These are phyloP conservation scores for Fusarium pseudoanthophilum DNA, from an alignment of 2,329 filamentous ascomycete genomes.

Conservation along the genomic window DNA sequence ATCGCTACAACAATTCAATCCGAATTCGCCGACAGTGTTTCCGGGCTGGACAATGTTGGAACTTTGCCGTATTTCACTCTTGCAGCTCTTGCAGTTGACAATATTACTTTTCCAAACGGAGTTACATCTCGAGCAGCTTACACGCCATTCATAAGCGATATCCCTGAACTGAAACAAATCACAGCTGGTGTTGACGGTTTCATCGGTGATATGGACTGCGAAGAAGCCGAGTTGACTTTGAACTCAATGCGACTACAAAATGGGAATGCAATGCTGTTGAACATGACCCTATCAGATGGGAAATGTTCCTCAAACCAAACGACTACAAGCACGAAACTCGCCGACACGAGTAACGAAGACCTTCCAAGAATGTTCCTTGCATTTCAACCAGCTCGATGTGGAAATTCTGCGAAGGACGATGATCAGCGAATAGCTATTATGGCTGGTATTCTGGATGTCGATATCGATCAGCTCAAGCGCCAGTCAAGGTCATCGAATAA, in stretches of 20 bases:
- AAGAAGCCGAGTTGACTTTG: slow-evolving; percentile 42
- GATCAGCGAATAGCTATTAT: slow-evolving; percentile 41
- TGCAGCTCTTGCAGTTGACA: slow-evolving; percentile 46
- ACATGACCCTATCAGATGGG: slow-evolving; percentile 44
- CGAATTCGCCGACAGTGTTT: slow-evolving; percentile 45
- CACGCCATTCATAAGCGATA: slow-evolving; percentile 46
- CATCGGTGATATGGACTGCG: slow-evolving; percentile 47
- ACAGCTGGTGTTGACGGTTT: slow-evolving; percentile 51
- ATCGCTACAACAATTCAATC: slow-evolving; percentile 43
- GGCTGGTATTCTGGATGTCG: slow-evolving; percentile 29
- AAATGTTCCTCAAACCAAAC: slow-evolving; percentile 34
- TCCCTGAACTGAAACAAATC: slow-evolving; percentile 40
- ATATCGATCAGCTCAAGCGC: slow-evolving; percentile 29
- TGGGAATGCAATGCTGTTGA: slow-evolving; percentile 37
- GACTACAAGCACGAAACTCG: slow-evolving; percentile 32
- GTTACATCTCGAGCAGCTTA: slow-evolving; percentile 49
- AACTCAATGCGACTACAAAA: slow-evolving; percentile 37
- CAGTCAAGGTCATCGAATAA: slow-evolving; percentile 19
- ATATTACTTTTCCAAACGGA: slow-evolving; percentile 48
- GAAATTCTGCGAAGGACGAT: slow-evolving; percentile 23
- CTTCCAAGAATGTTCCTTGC: slow-evolving; percentile 32
- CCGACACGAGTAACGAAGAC: slow-evolving; percentile 11
- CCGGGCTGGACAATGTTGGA: slow-evolving; percentile 39
- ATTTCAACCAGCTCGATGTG: slow-evolving; percentile 35
- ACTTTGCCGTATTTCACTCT: slow-evolving; percentile 50